Percentiles rank a stretch among this genome's conserved stretches.
These are phyloP conservation scores for Metschnikowia noctiluminum DNA, from an alignment of 805 yeast genomes.

Conservation along the genomic window DNA sequence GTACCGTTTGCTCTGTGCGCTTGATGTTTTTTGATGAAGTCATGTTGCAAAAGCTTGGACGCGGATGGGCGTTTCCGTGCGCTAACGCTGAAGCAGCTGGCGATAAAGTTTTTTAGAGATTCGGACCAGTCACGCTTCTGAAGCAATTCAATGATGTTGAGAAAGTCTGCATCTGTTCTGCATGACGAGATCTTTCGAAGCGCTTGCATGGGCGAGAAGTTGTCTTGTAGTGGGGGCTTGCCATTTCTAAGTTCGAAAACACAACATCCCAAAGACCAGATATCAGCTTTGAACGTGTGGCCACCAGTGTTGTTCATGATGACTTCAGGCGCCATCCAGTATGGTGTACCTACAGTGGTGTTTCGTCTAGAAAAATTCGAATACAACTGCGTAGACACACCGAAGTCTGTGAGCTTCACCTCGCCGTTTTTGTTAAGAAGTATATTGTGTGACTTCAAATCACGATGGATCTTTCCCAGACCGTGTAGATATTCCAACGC, in stretches of 20 bases:
- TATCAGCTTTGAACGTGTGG: constrained; percentile 57
- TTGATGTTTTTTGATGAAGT: constrained; percentile 24
- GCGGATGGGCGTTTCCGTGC: constrained; percentile 33
- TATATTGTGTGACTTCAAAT: constrained; percentile 42
- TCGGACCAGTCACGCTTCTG: constrained; percentile 21
- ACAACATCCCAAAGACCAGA: constrained; percentile 80
- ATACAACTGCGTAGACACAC: constrained; percentile 42
- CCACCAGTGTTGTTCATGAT: constrained; percentile 58
- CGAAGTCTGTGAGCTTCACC: constrained; percentile 44
- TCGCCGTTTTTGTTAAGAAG: constrained; percentile 35
- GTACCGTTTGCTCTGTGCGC: constrained; percentile 8
- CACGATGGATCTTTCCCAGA: constrained; percentile 72
- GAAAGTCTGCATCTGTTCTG: constrained; percentile 28
- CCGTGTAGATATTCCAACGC: constrained; percentile 67
- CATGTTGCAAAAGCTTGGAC: constrained; percentile 29
- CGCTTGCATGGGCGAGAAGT: constrained; percentile 43
- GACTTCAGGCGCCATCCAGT: constrained; percentile 66
- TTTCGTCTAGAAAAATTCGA: constrained; percentile 42
- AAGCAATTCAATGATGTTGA: constrained; percentile 22
- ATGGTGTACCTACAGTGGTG: constrained; percentile 54
- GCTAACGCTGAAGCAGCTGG: constrained; percentile 32
- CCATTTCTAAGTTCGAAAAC: constrained; percentile 70
- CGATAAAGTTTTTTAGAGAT: constrained; percentile 30
- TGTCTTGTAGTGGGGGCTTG: constrained; percentile 56
- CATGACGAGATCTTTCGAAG: constrained; percentile 37